Conservation (phyloP, 371 early-diverging fungal genomes). For the Mortierella sp. region DNA sequence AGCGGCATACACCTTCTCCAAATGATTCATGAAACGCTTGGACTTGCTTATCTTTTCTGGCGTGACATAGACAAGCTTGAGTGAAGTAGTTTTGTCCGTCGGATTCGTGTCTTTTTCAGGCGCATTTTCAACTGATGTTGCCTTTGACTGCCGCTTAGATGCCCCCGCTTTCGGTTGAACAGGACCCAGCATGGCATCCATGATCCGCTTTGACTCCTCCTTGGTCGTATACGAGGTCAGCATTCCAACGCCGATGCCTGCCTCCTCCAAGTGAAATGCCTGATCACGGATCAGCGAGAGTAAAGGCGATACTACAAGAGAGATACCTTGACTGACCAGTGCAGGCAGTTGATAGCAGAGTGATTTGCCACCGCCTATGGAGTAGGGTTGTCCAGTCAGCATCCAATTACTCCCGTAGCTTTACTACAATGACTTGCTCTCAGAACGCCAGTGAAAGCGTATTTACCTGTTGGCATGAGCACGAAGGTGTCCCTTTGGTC, state of each 20-base stretch:
- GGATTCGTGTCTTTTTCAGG: neutral
- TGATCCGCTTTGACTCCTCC: constrained; percentile 63
- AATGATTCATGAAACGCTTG: constrained; percentile 73
- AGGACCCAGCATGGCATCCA: constrained; percentile 58
- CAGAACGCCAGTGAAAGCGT: too few relatives aligned
- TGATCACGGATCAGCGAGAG: constrained; percentile 90
- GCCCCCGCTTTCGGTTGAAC: constrained; percentile 7
- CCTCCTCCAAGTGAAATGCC: constrained; percentile 76
- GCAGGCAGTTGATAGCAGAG: constrained; percentile 93
- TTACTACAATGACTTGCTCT: too few relatives aligned
- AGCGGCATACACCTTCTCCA: constrained; percentile 71
- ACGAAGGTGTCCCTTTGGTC: constrained; percentile 82
- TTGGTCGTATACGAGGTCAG: constrained; percentile 69
- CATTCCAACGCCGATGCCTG: constrained; percentile 75
- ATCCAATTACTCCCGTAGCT: neutral
- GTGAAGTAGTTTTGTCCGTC: constrained; percentile 7
- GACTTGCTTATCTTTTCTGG: constrained; percentile 89
- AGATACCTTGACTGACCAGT: constrained; percentile 77
- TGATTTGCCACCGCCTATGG: constrained; percentile 83
- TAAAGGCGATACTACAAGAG: constrained; percentile 87
- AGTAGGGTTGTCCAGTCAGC: neutral
- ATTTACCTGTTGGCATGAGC: constrained; percentile 82
- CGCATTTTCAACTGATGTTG: neutral
- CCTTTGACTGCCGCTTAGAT: constrained; percentile 15
- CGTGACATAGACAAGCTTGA: constrained; percentile 87